A percentile compares a stretch with the other conserved stretches of the same genome.
phyloP scores from a whole-genome alignment of 345 rosid species.

The Physaria fendleri region DNA sequence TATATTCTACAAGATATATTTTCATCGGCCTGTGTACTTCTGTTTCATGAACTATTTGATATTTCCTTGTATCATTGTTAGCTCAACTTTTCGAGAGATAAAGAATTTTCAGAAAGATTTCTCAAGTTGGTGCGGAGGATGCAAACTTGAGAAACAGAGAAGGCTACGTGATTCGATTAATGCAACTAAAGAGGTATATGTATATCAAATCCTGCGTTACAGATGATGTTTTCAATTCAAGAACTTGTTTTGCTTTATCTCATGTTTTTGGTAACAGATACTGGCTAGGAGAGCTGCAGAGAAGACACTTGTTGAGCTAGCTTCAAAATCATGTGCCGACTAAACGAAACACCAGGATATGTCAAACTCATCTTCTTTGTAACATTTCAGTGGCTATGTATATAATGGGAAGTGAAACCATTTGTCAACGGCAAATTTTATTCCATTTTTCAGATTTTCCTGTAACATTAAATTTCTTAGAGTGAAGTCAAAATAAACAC shows the following conservation, averaged over 20 bases:
- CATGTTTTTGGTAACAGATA: slow-evolving; percentile 7
- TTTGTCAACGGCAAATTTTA: slow-evolving; percentile 15
- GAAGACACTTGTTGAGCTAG: slow-evolving; percentile 19
- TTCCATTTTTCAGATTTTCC: slow-evolving; percentile 10
- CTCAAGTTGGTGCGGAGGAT: slow-evolving; percentile 87
- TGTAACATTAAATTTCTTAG: slow-evolving; percentile 12
- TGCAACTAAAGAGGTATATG: slow-evolving; percentile 29
- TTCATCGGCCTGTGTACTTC: background rate
- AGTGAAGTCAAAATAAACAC: background rate
- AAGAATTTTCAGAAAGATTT: slow-evolving; percentile 77
- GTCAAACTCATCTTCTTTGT: background rate
- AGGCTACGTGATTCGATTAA: slow-evolving; percentile 52
- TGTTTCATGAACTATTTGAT: background rate
- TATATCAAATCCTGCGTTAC: background rate
- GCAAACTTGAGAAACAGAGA: slow-evolving; percentile 50
- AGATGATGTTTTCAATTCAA: background rate
- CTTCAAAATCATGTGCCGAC: slow-evolving; percentile 23
- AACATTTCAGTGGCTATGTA: slow-evolving; percentile 4
- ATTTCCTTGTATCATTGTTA: slow-evolving; percentile 25
- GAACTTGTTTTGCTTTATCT: background rate
- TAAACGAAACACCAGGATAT: background rate
- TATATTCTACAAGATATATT: background rate
- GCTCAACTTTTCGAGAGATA: slow-evolving; percentile 79
- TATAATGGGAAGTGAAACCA: slow-evolving; percentile 7
- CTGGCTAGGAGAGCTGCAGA: slow-evolving; percentile 21